Conservation (phyloP, 163 green algal species). For the Trebouxia gelatinosa region DNA sequence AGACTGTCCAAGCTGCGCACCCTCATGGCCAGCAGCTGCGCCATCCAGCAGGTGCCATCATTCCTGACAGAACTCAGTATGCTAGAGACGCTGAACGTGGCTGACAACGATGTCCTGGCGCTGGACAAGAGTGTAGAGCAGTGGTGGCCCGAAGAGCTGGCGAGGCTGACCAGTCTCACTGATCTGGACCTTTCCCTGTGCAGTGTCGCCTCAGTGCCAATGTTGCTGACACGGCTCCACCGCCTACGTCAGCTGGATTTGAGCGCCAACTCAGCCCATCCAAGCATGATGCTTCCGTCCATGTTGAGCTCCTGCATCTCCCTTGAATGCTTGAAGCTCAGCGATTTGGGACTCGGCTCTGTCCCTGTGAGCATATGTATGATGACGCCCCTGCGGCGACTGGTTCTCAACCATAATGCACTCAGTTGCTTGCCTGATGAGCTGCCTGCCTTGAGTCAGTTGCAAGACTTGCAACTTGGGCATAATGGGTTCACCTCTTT, state of each 20-base stretch:
- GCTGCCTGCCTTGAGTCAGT: background rate
- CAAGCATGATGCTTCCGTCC: conserved; percentile 1
- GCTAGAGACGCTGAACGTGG: background rate
- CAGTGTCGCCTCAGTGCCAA: background rate
- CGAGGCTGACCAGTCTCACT: background rate
- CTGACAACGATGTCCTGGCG: background rate
- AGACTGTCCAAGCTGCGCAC: background rate
- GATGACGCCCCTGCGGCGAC: background rate
- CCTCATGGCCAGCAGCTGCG: background rate
- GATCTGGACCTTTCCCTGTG: conserved; percentile 7
- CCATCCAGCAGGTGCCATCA: background rate
- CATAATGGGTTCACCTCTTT: background rate
- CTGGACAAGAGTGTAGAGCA: background rate
- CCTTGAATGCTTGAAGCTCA: background rate
- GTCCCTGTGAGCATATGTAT: background rate
- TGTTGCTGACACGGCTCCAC: background rate
- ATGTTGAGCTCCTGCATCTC: background rate
- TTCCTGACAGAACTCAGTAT: background rate
- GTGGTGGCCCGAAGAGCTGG: conserved; percentile 8
- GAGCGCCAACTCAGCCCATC: background rate
- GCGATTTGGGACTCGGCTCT: background rate
- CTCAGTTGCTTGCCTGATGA: background rate
- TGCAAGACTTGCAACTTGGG: background rate
- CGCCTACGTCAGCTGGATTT: background rate
- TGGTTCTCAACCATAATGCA: background rate